Evolutionary conservation across 169 alveolate species (phyloP).

Genomic region (Eimeria maxima): DNA sequence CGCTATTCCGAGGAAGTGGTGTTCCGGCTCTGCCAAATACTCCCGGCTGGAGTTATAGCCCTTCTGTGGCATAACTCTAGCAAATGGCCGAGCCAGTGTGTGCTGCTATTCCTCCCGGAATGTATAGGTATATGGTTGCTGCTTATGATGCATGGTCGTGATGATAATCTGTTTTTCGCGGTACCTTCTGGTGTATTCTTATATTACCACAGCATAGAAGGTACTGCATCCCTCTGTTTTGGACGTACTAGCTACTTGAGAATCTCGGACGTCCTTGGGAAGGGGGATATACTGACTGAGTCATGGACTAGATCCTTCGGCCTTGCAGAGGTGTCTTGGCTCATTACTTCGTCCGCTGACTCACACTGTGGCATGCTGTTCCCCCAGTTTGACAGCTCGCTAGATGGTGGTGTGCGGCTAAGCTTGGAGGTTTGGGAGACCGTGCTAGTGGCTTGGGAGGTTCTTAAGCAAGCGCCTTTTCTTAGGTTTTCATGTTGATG

Average conservation of each 20-base stretch:
- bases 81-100: background rate
- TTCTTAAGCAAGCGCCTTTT: background rate
- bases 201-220: background rate
- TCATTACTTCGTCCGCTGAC: background rate
- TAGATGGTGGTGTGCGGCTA: background rate
- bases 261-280: slow-evolving; percentile 50
- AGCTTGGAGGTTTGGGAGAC: background rate
- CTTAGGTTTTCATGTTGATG: too few species aligned
- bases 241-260: background rate
- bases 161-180: too few species aligned
- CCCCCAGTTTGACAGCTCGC: background rate
- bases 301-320: background rate
- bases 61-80: background rate
- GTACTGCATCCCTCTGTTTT: slow-evolving; percentile 43
- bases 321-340: background rate
- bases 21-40: background rate
- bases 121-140: background rate
- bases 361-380: background rate
- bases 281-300: slow-evolving; percentile 33
- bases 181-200: background rate
- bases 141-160: too few species aligned
- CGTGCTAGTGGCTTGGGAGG: background rate
- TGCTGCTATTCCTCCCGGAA: background rate
- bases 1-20: background rate
- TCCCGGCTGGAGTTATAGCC: background rate